These are phyloP conservation scores for Sphagnum fallax DNA, from an alignment of 228 moss, liverwort and hornwort species.

Conservation along the genomic window DNA sequence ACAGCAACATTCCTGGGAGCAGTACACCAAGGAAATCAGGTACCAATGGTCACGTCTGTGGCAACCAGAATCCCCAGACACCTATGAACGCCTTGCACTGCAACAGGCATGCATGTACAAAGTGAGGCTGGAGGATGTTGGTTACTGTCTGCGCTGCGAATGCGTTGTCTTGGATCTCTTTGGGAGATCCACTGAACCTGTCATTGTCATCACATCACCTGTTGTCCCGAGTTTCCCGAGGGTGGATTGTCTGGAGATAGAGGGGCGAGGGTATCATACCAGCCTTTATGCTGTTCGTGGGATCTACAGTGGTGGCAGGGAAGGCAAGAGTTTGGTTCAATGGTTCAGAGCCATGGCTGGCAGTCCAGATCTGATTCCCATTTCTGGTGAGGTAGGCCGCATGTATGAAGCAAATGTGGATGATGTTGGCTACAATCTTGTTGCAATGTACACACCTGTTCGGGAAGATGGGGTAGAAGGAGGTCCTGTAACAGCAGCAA, in stretches of 20 bases:
- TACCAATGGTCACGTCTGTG: conserved; percentile 82
- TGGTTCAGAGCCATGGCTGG: conserved; percentile 96
- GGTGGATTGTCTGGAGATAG: conserved; percentile 80
- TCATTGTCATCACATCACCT: conserved; percentile 50
- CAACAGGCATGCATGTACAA: conserved; percentile 83
- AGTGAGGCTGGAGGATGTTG: conserved; percentile 81
- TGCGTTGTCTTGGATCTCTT: conserved; percentile 71
- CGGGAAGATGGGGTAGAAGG: conserved; percentile 74
- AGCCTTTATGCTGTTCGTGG: conserved; percentile 83
- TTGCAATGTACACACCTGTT: conserved; percentile 76
- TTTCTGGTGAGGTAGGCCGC: conserved; percentile 76
- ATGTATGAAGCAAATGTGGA: conserved; percentile 97
- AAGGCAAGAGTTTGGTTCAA: conserved; percentile 77
- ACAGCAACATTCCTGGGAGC: conserved; percentile 76
- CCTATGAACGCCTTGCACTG: conserved; percentile 60
- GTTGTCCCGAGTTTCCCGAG: conserved; percentile 61
- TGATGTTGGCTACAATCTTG: conserved; percentile 82
- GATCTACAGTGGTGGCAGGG: conserved; percentile 83
- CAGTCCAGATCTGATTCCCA: conserved; percentile 81
- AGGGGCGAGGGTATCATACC: conserved; percentile 84
- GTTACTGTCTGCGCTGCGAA: conserved; percentile 73
- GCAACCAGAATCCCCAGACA: conserved; percentile 44
- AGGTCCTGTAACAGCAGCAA: conserved; percentile 74
- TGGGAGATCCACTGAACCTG: conserved; percentile 70
- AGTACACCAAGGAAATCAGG: conserved; percentile 79